Evolutionary conservation across 176 grass and related monocot species (phyloP).

Genomic region (Alopecurus myosuroides): DNA sequence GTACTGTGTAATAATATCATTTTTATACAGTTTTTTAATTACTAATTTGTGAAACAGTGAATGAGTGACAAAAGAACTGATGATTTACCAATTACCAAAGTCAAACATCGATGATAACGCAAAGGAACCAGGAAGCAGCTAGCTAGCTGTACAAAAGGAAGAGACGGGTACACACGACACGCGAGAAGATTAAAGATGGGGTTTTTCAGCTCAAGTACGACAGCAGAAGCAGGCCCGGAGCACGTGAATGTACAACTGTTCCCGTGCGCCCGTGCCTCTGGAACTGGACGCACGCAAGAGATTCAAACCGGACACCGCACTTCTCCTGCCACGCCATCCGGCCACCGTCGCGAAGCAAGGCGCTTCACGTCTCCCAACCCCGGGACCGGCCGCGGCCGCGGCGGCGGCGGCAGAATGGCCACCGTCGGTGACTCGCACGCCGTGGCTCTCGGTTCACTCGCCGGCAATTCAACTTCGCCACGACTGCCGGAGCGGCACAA

Average conservation of each 20-base stretch:
- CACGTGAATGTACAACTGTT: neutral
- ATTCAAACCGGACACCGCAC: slow-evolving; percentile 2
- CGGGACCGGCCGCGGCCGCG: slow-evolving; percentile 2
- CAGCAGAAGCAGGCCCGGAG: neutral
- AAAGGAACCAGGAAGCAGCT: slow-evolving; percentile 3
- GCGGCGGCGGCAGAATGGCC: slow-evolving; percentile 10
- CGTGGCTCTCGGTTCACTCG: neutral
- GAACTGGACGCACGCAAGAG: neutral
- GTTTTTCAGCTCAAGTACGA: neutral
- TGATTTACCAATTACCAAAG: neutral
- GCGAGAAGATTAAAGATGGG: neutral
- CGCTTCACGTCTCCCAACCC: slow-evolving; percentile 30
- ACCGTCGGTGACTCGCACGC: neutral
- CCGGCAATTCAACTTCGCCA: neutral
- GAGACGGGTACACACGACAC: neutral
- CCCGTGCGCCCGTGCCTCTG: neutral
- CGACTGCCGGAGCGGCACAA: neutral
- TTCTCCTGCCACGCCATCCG: neutral
- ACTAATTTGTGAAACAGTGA: neutral
- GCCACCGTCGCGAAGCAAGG: slow-evolving; percentile 36
- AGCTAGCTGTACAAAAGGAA: neutral
- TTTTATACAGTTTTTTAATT: too few species aligned
- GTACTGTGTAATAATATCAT: too few species aligned
- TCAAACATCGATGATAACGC: neutral
- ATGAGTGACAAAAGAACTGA: neutral